A percentile compares a stretch with the other conserved stretches of the same genome.
These are phyloP conservation scores for Fomitiporia mediterranea DNA, from an alignment of 1,284 basidiomycete species.

Conservation along the genomic window DNA sequence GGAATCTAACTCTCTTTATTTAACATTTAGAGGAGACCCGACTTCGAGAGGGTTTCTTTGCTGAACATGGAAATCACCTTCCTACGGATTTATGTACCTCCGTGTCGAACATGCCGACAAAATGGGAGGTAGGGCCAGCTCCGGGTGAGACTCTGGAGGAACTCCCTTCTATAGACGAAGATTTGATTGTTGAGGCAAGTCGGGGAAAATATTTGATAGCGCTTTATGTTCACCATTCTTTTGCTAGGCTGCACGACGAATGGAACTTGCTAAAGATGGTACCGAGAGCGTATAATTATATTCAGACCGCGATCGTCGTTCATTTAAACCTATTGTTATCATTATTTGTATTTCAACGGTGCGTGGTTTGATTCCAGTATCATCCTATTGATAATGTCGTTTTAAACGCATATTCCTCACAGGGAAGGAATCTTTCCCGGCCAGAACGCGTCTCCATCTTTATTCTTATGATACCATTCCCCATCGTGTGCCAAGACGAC, in stretches of 20 bases:
- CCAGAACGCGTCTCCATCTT: conserved; percentile 35
- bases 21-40: conserved; percentile 65
- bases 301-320: not conserved
- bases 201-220: not conserved
- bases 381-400: not conserved
- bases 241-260: conserved; percentile 11
- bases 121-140: conserved; percentile 58
- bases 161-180: conserved; percentile 53
- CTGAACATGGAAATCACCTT: conserved; percentile 62
- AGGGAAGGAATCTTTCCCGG: conserved; percentile 33
- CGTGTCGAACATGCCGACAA: conserved; percentile 65
- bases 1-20: not conserved
- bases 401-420: not conserved
- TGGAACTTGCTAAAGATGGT: conserved; percentile 17
- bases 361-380: not conserved
- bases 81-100: conserved; percentile 73
- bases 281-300: conserved; percentile 13
- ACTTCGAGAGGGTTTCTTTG: conserved; percentile 62
- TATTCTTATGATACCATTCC: conserved; percentile 46
- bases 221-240: not conserved
- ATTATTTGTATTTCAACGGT: conserved; percentile 2
- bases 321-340: not conserved
- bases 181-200: conserved; percentile 50
- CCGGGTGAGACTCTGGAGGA: conserved; percentile 48
- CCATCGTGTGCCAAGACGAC: conserved; percentile 51